Evolutionary conservation across 2,329 filamentous ascomycete genomes (phyloP).

Genomic region (Elsinoe perseae): DNA sequence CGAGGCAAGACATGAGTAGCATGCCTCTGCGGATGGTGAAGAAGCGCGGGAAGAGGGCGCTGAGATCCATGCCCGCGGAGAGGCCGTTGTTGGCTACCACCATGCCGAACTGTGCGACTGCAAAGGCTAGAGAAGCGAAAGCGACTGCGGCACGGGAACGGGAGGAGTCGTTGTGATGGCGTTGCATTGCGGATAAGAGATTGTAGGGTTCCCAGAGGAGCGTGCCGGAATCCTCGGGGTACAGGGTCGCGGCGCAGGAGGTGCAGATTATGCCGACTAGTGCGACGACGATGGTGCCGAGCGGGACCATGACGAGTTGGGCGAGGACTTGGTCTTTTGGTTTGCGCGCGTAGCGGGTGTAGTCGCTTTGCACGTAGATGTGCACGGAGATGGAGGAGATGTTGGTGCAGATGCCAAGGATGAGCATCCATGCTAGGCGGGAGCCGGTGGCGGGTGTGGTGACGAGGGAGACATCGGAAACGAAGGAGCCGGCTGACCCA

Average conservation of each 20-base stretch:
- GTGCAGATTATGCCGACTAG: slow-evolving; percentile 44
- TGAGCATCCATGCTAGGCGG: slow-evolving; percentile 15
- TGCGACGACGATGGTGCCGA: slow-evolving; percentile 38
- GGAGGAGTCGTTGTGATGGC: slow-evolving; percentile 30
- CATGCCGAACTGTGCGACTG: slow-evolving; percentile 41
- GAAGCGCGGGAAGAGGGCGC: slow-evolving; percentile 42
- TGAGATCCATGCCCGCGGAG: slow-evolving; percentile 46
- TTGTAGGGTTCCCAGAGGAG: slow-evolving; percentile 39
- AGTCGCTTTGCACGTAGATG: slow-evolving; percentile 24
- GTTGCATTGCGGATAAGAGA: slow-evolving; percentile 33
- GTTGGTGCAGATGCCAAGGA: slow-evolving; percentile 19
- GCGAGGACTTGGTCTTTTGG: slow-evolving; percentile 19
- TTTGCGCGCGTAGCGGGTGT: slow-evolving; percentile 28
- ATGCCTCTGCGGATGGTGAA: slow-evolving; percentile 31
- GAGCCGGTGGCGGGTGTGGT: slow-evolving; percentile 48
- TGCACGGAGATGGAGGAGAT: slow-evolving; percentile 34
- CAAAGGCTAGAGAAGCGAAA: slow-evolving; percentile 36
- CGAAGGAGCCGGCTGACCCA: slow-evolving; percentile 32
- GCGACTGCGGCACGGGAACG: slow-evolving; percentile 38
- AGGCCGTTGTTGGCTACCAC: slow-evolving; percentile 46
- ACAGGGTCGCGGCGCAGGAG: slow-evolving; percentile 40
- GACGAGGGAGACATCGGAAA: slow-evolving; percentile 22
- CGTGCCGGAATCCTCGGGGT: slow-evolving; percentile 22
- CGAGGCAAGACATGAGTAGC: slow-evolving; percentile 4
- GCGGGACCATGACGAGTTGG: slow-evolving; percentile 38